Conservation (phyloP, 495 filamentous ascomycete species). For the Paragyromitra xinjiangensis region DNA sequence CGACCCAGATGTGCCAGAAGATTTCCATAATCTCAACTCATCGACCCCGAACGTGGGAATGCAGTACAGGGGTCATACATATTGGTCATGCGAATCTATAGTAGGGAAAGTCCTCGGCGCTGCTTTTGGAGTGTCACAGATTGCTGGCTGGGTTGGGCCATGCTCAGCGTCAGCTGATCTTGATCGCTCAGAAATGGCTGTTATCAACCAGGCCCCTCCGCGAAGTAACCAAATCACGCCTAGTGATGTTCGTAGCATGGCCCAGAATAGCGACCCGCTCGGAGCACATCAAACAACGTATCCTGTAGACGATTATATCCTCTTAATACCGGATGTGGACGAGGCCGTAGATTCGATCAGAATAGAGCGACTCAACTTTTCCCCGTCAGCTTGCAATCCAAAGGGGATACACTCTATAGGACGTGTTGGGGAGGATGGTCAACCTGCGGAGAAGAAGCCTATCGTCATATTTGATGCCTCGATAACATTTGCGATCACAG, state of each 20-base stretch:
- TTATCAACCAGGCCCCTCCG: constrained; percentile 66
- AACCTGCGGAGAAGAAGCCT: constrained; percentile 58
- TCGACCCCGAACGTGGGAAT: constrained; percentile 72
- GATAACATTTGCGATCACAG: constrained; percentile 73
- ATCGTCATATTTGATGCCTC: constrained; percentile 67
- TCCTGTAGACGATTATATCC: constrained; percentile 69
- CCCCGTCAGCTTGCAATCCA: constrained; percentile 42
- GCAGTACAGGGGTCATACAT: constrained; percentile 74
- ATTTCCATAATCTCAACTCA: constrained; percentile 69
- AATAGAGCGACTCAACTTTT: constrained; percentile 70
- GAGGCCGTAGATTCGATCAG: constrained; percentile 69
- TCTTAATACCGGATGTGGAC: constrained; percentile 64
- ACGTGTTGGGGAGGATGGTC: constrained; percentile 41
- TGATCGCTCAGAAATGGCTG: constrained; percentile 69
- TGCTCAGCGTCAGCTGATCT: constrained; percentile 70
- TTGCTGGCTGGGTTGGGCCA: constrained; percentile 76
- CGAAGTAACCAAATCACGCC: constrained; percentile 61
- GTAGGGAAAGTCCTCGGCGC: constrained; percentile 77
- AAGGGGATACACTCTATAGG: constrained; percentile 41
- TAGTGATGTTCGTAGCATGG: constrained; percentile 68
- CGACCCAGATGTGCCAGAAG: constrained; percentile 69
- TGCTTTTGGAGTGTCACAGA: constrained; percentile 74
- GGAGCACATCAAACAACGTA: constrained; percentile 67
- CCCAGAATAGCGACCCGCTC: constrained; percentile 70
- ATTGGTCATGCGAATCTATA: constrained; percentile 74